Evolutionary conservation across 164 flowering plant genomes (phyloP), one percentile per base, ranked within the genome.

Genomic region (Santalum album): DNA sequence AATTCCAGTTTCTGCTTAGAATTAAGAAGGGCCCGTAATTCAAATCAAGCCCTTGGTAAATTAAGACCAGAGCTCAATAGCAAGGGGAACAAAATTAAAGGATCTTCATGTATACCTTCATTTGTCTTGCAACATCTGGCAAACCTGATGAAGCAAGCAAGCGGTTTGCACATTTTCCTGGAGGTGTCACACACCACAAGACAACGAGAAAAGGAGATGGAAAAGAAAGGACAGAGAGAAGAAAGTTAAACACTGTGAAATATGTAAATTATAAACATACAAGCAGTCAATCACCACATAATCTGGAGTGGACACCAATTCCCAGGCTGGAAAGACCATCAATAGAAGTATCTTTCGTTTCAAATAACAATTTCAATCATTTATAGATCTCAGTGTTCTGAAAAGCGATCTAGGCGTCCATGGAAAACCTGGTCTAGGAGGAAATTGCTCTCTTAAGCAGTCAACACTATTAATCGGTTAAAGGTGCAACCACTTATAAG

Each of bases 151-250:
- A 58, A 54, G 85, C 65, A 55, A 92, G 95, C 72, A 92, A 73
- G 24, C 86, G 92, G 64, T 92, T 92, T 59, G 96, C 98, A 74
- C 96, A 88, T 78, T 92, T 91, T 54, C 98, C 98, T 91, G 51
- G 9, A 3, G 9, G 34, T 29, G 34, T 29, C 9, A 9, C 34
- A 9, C 9, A 9, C 34, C 34, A 4, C 34, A 29, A 46, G 20
- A 0, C 20, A 12, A 49, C 18, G 19, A 46, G 42, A 51, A 36
- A 24, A 56, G 32, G 11, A 2, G 2, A 27, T 54, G 24, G 54
- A 58, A 47, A 19, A 26, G 40, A 27, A 29, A 29, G 34, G 9
- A 29, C 34, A 3, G 6, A 45, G 18, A 45, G 14, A 38, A 14
- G 42, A 38, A 7, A 17, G 15, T 38, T 38, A 38, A 38, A 38